Evolutionary conservation across 345 rosid genomes (phyloP).

Genomic region (Sisymbrium altissimum): DNA sequence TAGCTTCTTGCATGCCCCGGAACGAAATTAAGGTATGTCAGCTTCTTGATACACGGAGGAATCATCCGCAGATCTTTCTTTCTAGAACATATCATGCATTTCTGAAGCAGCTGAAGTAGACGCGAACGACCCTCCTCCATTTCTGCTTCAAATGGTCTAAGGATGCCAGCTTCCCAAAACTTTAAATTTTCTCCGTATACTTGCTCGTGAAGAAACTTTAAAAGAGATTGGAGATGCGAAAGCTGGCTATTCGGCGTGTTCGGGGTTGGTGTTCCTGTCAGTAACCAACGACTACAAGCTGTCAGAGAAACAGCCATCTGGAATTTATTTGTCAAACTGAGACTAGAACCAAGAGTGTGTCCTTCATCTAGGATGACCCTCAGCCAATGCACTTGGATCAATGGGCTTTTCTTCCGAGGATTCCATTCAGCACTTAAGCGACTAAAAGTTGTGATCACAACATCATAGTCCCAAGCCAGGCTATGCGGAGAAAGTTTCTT

Average conservation of each 20-base stretch:
- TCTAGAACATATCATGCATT: constrained; percentile 95
- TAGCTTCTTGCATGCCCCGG: constrained; percentile 87
- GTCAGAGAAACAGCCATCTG: constrained; percentile 90
- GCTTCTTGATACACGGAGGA: constrained; percentile 91
- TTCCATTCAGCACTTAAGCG: constrained; percentile 97
- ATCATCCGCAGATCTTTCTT: constrained; percentile 80
- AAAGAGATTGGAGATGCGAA: constrained; percentile 84
- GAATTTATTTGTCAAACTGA: constrained; percentile 85
- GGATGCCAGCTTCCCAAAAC: constrained; percentile 89
- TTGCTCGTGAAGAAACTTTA: constrained; percentile 91
- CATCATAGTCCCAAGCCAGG: constrained; percentile 97
- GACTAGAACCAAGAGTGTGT: constrained; percentile 96
- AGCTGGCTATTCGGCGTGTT: constrained; percentile 83
- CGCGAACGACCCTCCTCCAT: constrained; percentile 85
- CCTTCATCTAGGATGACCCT: constrained; percentile 95
- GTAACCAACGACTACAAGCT: constrained; percentile 83
- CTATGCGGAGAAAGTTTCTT: constrained; percentile 66
- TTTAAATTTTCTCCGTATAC: constrained; percentile 77
- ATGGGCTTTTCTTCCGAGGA: constrained; percentile 68
- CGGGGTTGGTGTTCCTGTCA: constrained; percentile 97
- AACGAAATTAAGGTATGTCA: constrained; percentile 63
- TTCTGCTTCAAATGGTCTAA: constrained; percentile 88
- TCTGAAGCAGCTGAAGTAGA: constrained; percentile 63
- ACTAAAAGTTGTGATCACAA: constrained; percentile 87
- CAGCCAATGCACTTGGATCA: constrained; percentile 96